Evolutionary conservation across 805 yeast species (phyloP), one percentile per base, ranked within the genome.

Genomic region (Candida vaughaniae): DNA sequence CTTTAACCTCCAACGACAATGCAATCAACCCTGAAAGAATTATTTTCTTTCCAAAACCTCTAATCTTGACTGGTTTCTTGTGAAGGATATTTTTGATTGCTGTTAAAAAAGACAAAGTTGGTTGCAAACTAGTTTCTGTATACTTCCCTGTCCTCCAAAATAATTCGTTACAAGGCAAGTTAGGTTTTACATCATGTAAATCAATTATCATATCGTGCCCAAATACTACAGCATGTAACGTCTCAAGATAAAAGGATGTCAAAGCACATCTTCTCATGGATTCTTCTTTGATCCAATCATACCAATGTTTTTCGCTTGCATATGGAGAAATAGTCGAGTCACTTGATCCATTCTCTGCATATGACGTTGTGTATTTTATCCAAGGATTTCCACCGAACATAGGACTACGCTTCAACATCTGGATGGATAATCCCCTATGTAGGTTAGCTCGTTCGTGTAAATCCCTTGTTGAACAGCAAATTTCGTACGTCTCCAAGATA

Each of bases 381-480:
- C 53, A 48, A 1, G 69, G 70, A 34, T 62, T 66, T 7, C 70
- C 69, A 2, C 71, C 72, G 16, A 66, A 46, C 25, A 65, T 34
- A 10, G 54, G 55, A 25, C 54, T 47, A 35, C 57, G 36, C 16
- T 55, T 38, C 12, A 53, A 33, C 34, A 54, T 35, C 27, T 53
- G 57, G 3, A 54, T 48, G 29, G 50, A 50, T 10, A 91, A 79
- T 4, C 91, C 95, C 52, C 86, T 93, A 51, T 86, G 93, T 12
- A 86, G 62, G 55, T 82, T 86, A 0, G 86, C 82, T 29, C 95
- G 58, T 56, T 85, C 95, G 55, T 85, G 95, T 33, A 83, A 53
- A 29, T 64, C 65, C 45, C 95, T 61, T 18, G 75, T 71, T 0
- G 86, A 68, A 45, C 83, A 77, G 41, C 79, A 69, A 53, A 85